Percentiles rank a stretch among this genome's conserved stretches.
Evolutionary conservation across 495 filamentous ascomycete species (phyloP).

Genomic region (Aspergillus indologenus): DNA sequence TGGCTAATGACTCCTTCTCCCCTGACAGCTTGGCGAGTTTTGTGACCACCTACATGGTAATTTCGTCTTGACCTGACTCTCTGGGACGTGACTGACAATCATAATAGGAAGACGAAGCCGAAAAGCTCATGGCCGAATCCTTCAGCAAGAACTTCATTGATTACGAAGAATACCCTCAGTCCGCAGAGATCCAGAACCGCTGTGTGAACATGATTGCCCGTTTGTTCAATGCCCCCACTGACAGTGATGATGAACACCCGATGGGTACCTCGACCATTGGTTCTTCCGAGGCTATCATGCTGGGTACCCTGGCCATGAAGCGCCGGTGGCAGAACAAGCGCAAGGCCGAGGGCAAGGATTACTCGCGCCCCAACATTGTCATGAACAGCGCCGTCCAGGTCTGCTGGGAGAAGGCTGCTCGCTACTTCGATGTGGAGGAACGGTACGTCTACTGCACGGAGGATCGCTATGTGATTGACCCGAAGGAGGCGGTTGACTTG

Average conservation of each 20-base stretch:
- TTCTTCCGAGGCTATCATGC: slow-evolving; percentile 87
- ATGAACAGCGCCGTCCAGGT: slow-evolving; percentile 93
- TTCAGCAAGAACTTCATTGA: slow-evolving; percentile 89
- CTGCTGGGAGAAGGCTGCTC: slow-evolving; percentile 92
- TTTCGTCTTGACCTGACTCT: neutral
- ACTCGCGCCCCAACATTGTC: slow-evolving; percentile 76
- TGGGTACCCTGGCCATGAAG: slow-evolving; percentile 89
- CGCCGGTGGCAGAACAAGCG: slow-evolving; percentile 88
- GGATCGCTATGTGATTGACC: slow-evolving; percentile 83
- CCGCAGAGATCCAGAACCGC: slow-evolving; percentile 80
- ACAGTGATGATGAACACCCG: slow-evolving; percentile 47
- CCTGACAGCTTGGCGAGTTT: slow-evolving; percentile 65
- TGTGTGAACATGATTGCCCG: slow-evolving; percentile 86
- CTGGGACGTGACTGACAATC: neutral
- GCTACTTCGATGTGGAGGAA: slow-evolving; percentile 93
- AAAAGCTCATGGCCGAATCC: slow-evolving; percentile 79
- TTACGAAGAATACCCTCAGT: slow-evolving; percentile 83
- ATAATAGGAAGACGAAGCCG: slow-evolving; percentile 71
- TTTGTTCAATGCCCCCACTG: slow-evolving; percentile 66
- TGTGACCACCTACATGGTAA: slow-evolving; percentile 86
- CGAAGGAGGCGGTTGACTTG: slow-evolving; percentile 71
- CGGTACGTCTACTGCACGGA: slow-evolving; percentile 80
- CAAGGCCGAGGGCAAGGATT: slow-evolving; percentile 70
- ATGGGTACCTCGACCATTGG: slow-evolving; percentile 86
- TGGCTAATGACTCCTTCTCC: slow-evolving; percentile 9